These are phyloP conservation scores for Nakataea oryzae DNA, from an alignment of 2,329 filamentous ascomycete species.

Conservation along the genomic window DNA sequence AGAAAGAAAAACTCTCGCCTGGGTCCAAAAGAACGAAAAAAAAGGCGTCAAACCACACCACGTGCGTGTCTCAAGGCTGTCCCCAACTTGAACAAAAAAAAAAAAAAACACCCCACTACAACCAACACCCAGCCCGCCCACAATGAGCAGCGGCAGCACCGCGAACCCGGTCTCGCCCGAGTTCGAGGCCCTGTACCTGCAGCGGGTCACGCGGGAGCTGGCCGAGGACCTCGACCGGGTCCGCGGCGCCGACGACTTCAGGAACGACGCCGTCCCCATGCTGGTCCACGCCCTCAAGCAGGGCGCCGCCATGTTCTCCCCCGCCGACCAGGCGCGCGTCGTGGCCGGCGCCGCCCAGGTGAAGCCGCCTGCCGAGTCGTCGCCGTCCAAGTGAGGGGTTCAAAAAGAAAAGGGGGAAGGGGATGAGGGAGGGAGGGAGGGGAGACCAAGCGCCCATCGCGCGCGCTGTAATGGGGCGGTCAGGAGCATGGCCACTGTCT, in stretches of 20 bases:
- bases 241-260: slow-evolving; percentile 60
- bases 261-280: slow-evolving; percentile 49
- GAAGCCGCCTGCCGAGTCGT: too few relatives aligned
- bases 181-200: slow-evolving; percentile 59
- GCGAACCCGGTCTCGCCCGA: slow-evolving; percentile 16
- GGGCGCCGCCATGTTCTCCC: slow-evolving; percentile 50
- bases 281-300: slow-evolving; percentile 60
- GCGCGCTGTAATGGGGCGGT: too few relatives aligned
- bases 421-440: too few relatives aligned
- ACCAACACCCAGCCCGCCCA: not conserved
- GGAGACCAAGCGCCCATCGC: too few relatives aligned
- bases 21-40: too few relatives aligned
- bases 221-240: slow-evolving; percentile 65
- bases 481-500: too few relatives aligned
- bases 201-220: slow-evolving; percentile 58
- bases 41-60: not conserved
- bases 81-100: not conserved
- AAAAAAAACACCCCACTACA: not conserved
- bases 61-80: too few relatives aligned
- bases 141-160: not conserved
- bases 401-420: too few relatives aligned
- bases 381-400: not conserved
- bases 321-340: slow-evolving; percentile 29
- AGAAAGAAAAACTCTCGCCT: not conserved
- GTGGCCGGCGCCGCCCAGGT: slow-evolving; percentile 8